Conservation (phyloP, 2,329 filamentous ascomycete genomes). For the Amphichorda felina region DNA sequence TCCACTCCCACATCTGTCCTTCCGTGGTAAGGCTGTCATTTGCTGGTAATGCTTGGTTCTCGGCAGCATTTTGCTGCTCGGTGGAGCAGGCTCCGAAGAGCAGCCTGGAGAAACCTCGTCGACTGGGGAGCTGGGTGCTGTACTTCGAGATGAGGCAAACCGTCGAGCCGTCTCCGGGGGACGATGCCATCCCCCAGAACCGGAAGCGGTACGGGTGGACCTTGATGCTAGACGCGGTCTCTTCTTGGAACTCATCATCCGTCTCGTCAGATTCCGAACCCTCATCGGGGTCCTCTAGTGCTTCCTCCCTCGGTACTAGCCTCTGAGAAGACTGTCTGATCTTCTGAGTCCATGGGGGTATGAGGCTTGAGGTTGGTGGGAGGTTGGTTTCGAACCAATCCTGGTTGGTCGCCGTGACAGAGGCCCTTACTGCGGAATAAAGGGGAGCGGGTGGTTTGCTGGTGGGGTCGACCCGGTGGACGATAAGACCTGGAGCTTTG, state of each 20-base stretch:
- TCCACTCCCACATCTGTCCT: constrained; percentile 43
- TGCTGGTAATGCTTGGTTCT: neutral
- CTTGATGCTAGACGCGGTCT: constrained; percentile 16
- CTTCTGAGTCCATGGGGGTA: constrained; percentile 34
- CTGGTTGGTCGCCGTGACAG: constrained; percentile 35
- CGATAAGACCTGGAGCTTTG: constrained; percentile 27
- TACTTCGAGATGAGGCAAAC: constrained; percentile 38
- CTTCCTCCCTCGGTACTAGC: constrained; percentile 30
- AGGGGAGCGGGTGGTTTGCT: constrained; percentile 20
- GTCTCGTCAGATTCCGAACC: constrained; percentile 15
- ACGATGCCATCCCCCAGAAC: constrained; percentile 39
- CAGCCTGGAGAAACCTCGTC: constrained; percentile 22
- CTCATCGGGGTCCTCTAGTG: constrained; percentile 22
- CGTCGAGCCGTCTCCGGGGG: constrained; percentile 37
- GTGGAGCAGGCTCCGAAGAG: constrained; percentile 18
- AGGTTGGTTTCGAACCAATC: constrained; percentile 43
- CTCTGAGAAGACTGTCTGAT: constrained; percentile 31
- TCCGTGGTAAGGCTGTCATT: constrained; percentile 33
- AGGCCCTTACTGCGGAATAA: constrained; percentile 40
- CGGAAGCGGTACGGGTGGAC: constrained; percentile 37
- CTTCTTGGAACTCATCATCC: constrained; percentile 9
- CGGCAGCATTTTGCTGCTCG: neutral
- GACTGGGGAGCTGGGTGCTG: constrained; percentile 34
- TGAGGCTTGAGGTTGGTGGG: constrained; percentile 7
- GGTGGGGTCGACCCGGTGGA: constrained; percentile 19